A percentile compares a stretch with the other conserved stretches of the same genome.
These are phyloP conservation scores for Venturia oleaginea DNA, from an alignment of 2,329 filamentous ascomycete genomes.

Conservation along the genomic window DNA sequence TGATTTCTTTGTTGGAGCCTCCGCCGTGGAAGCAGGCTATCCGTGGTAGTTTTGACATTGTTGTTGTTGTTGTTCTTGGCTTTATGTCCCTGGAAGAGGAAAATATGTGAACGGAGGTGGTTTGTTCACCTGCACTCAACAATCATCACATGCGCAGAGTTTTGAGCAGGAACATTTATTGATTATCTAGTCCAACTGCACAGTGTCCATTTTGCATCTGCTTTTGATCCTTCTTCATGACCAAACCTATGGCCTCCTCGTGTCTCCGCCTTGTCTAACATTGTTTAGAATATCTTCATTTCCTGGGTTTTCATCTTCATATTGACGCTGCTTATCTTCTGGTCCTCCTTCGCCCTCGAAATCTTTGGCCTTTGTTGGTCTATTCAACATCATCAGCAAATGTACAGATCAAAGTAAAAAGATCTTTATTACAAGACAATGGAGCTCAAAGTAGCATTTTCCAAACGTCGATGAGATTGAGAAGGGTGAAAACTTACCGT, in stretches of 20 bases:
- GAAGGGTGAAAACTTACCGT: slow-evolving; percentile 22
- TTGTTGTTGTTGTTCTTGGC: neutral
- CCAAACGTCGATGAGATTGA: too few species aligned
- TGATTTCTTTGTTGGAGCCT: slow-evolving; percentile 4
- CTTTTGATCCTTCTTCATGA: neutral
- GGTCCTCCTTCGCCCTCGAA: slow-evolving; percentile 41
- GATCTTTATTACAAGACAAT: neutral
- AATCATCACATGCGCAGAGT: too few species aligned
- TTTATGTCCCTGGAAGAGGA: neutral
- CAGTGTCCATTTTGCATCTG: too few species aligned
- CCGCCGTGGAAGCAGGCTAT: slow-evolving; percentile 13
- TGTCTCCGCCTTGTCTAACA: slow-evolving; percentile 27
- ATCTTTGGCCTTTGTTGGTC: slow-evolving; percentile 37
- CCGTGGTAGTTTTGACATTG: neutral
- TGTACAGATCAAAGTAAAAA: neutral
- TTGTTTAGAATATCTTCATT: slow-evolving; percentile 33
- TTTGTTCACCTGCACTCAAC: too few species aligned
- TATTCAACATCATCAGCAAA: slow-evolving; percentile 15
- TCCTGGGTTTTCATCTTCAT: slow-evolving; percentile 30
- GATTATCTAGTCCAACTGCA: too few species aligned
- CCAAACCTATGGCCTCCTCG: neutral
- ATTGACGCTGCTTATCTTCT: slow-evolving; percentile 34
- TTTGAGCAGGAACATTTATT: too few species aligned
- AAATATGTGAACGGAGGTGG: too few species aligned
- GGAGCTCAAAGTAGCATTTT: too few species aligned